These are phyloP conservation scores for Lepraria neglecta DNA, from an alignment of 495 filamentous ascomycete genomes.

Conservation along the genomic window DNA sequence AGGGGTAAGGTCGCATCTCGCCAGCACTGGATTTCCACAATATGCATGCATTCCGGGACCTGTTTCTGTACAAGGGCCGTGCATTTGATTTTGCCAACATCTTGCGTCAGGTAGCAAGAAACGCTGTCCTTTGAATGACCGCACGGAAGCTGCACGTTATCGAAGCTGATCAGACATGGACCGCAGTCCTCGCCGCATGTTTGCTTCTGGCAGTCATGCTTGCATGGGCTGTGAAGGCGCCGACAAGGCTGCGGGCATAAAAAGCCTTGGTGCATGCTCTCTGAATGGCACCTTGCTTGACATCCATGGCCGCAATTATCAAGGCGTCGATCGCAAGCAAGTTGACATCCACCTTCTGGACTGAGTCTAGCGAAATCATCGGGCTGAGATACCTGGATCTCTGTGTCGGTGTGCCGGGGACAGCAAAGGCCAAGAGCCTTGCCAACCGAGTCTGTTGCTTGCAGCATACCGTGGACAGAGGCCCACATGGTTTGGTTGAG, in stretches of 20 bases:
- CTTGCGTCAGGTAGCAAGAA: constrained; percentile 38
- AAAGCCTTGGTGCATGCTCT: constrained; percentile 51
- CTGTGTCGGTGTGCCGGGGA: constrained; percentile 57
- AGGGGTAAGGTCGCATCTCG: neutral
- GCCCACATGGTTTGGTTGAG: constrained; percentile 60
- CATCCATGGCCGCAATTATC: constrained; percentile 57
- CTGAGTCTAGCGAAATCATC: constrained; percentile 55
- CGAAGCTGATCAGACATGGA: constrained; percentile 38
- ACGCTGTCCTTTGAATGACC: constrained; percentile 42
- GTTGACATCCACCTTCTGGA: constrained; percentile 65
- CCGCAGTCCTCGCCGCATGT: constrained; percentile 44
- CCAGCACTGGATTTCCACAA: constrained; percentile 11
- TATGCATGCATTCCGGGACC: constrained; percentile 48
- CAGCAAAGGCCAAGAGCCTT: constrained; percentile 53
- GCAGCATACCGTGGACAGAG: constrained; percentile 53
- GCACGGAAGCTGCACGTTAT: constrained; percentile 44
- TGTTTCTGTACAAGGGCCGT: constrained; percentile 31
- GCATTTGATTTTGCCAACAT: constrained; percentile 29
- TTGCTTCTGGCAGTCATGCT: constrained; percentile 46
- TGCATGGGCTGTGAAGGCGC: constrained; percentile 44
- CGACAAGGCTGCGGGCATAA: constrained; percentile 51
- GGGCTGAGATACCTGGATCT: constrained; percentile 50
- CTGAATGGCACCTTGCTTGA: constrained; percentile 54
- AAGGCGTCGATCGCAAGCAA: constrained; percentile 48
- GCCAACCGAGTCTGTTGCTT: constrained; percentile 48